These are phyloP conservation scores for Balakata baccata DNA, from an alignment of 345 rosid species.

Conservation along the genomic window DNA sequence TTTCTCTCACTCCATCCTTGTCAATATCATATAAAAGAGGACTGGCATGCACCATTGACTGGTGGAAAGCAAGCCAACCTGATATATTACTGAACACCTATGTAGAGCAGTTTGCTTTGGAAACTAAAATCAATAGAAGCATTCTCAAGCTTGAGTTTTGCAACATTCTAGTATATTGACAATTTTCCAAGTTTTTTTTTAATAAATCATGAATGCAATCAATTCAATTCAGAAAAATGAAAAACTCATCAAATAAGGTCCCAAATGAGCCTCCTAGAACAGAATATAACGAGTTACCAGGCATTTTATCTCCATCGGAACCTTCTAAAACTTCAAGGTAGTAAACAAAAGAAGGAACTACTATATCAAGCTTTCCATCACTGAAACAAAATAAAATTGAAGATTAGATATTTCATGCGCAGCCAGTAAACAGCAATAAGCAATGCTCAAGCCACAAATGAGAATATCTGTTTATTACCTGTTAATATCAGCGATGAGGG, in stretches of 20 bases:
- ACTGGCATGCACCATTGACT: conserved; percentile 93
- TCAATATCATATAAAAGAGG: conserved; percentile 94
- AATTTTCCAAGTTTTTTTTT: neutral
- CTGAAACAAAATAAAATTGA: conserved; percentile 33
- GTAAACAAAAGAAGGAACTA: conserved; percentile 94
- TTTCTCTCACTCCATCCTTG: conserved; percentile 95
- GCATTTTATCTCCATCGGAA: conserved; percentile 98
- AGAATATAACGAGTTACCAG: conserved; percentile 45
- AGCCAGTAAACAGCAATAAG: neutral
- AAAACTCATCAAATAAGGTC: neutral
- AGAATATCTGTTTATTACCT: conserved; percentile 35
- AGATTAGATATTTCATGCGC: neutral
- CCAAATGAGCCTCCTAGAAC: neutral
- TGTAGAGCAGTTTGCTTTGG: neutral
- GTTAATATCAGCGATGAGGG: conserved; percentile 93
- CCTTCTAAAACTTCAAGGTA: conserved; percentile 99
- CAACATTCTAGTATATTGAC: neutral
- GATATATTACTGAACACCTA: conserved; percentile 16
- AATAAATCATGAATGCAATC: neutral
- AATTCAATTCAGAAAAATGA: neutral
- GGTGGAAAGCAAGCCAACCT: conserved; percentile 99
- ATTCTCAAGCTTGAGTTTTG: too few relatives aligned
- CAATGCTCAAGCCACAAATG: neutral
- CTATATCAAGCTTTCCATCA: conserved; percentile 98
- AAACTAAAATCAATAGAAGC: neutral